Conservation (phyloP, 2,329 filamentous ascomycete genomes). For the Eutypa lata region DNA sequence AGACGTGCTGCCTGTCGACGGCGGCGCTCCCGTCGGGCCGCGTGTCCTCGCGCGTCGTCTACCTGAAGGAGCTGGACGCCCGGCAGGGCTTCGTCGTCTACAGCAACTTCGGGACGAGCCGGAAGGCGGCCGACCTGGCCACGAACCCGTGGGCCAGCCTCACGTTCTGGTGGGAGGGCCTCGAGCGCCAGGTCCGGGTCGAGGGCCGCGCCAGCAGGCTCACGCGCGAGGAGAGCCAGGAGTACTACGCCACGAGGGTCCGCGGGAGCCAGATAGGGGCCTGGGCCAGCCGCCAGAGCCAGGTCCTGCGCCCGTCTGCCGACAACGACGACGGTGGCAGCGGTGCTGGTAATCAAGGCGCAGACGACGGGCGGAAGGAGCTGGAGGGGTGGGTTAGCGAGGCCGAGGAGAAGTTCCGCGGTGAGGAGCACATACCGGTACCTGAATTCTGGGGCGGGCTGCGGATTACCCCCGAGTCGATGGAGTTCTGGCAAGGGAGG, state of each 20-base stretch:
- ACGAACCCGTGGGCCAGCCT: constrained; percentile 76
- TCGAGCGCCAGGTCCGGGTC: constrained; percentile 87
- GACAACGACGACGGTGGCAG: constrained; percentile 22
- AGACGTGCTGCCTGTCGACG: constrained; percentile 85
- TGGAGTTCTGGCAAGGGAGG: constrained; percentile 97
- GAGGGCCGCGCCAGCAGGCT: constrained; percentile 74
- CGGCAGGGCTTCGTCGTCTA: constrained; percentile 80
- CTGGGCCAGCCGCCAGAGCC: constrained; percentile 89
- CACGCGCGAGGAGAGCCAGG: constrained; percentile 66
- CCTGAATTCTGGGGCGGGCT: constrained; percentile 94
- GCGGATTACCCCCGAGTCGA: constrained; percentile 75
- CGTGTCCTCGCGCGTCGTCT: constrained; percentile 82
- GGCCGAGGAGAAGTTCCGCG: constrained; percentile 71
- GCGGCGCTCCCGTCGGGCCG: constrained; percentile 79
- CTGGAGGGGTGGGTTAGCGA: constrained; percentile 77
- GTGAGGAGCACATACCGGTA: constrained; percentile 76
- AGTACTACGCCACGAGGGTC: constrained; percentile 65
- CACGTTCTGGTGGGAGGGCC: constrained; percentile 84
- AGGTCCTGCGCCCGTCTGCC: constrained; percentile 56
- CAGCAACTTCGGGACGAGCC: constrained; percentile 81
- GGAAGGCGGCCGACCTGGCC: constrained; percentile 64
- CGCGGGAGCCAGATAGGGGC: constrained; percentile 83
- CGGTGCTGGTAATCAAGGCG: constrained; percentile 30
- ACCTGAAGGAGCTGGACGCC: constrained; percentile 89
- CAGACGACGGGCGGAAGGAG: constrained; percentile 67